Base-by-base conservation (phyloP, 1,284 basidiomycete species). In the Paramarasmius palmivorus region DNA sequence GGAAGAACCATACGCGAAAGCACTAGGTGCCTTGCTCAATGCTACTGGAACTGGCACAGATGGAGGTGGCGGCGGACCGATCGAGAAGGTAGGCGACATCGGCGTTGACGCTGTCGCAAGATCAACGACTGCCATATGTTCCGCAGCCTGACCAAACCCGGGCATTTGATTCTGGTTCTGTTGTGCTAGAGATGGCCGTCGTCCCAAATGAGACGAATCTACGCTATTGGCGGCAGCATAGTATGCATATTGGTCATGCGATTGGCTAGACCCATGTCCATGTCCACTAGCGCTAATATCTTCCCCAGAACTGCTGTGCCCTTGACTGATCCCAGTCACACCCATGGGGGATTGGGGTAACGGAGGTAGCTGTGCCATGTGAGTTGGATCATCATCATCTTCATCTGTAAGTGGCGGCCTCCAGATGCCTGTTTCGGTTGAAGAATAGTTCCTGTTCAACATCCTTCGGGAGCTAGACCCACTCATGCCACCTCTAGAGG, bases 61-160 rank as follows among this genome's bases (percentile, higher is more conserved):
- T n/a, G 29, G 8, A 29, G 50, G 17, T 3, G 29, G 22, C 2
- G 14, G 26, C 20, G 40, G 32, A 17, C 22, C 12, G 37, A 32
- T 44, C 41, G 50, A 45, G 23, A 41, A 40, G 4, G 29, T 14
- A 3, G 40, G 50, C 23, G 49, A 46, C 20, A 37, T 38, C 6
- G 37, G 37, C 9, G 37, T 7, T 14, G 41, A 2, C 9, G 41
- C 8, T 25, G 15, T 6, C 41, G 20, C 9, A 37, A 20, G 19
- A 10, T 29, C 17, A 37, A 38, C 12, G 9, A 45, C 15, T 14
- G 19, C 40, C n/a, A 47, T 47, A 19, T 45, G 50, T 22, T 55
- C 54, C 10, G 42, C 54, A 9, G 54, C 54, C n/a, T 55, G 54
- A 10, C 49, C 49, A 17, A 55, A 55, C 9, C 53, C 53, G 20